Evolutionary conservation across 108 stramenopile genomes (phyloP).

Genomic region (Skeletonema marinoi): DNA sequence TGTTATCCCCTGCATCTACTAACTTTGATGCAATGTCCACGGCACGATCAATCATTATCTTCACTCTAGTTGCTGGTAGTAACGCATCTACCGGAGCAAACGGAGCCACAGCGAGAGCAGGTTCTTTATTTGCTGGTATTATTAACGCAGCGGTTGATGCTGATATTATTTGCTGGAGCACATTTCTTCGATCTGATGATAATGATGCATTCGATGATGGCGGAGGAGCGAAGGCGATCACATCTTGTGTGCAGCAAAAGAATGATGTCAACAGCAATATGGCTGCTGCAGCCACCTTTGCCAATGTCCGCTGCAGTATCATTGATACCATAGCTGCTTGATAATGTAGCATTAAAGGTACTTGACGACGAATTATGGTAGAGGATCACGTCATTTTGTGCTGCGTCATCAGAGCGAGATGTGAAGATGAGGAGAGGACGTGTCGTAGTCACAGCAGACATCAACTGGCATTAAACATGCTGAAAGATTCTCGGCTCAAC

Average conservation of each 20-base stretch:
- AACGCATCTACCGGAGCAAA: slow-evolving; percentile 56
- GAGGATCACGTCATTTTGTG: too few relatives aligned
- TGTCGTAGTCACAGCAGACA: too few relatives aligned
- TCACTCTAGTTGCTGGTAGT: slow-evolving; percentile 55
- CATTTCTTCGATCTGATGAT: not conserved
- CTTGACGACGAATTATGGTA: too few relatives aligned
- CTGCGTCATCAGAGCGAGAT: too few relatives aligned
- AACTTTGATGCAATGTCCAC: slow-evolving; percentile 30
- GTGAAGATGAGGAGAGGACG: too few relatives aligned
- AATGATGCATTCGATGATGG: not conserved
- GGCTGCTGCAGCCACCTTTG: too few relatives aligned
- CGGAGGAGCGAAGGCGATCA: not conserved
- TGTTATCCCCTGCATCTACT: not conserved
- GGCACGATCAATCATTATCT: slow-evolving; percentile 41
- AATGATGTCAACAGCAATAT: too few relatives aligned
- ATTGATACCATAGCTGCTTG: too few relatives aligned
- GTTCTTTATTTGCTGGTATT: not conserved
- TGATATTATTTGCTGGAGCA: not conserved
- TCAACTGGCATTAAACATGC: too few relatives aligned
- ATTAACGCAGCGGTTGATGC: not conserved
- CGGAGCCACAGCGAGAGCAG: slow-evolving; percentile 23
- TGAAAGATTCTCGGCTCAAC: too few relatives aligned
- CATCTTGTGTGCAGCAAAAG: not conserved
- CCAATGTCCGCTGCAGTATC: too few relatives aligned
- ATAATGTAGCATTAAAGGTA: too few relatives aligned